phyloP scores from a whole-genome alignment of 768 basidiomycete genomes.

The Lactarius vividus region DNA sequence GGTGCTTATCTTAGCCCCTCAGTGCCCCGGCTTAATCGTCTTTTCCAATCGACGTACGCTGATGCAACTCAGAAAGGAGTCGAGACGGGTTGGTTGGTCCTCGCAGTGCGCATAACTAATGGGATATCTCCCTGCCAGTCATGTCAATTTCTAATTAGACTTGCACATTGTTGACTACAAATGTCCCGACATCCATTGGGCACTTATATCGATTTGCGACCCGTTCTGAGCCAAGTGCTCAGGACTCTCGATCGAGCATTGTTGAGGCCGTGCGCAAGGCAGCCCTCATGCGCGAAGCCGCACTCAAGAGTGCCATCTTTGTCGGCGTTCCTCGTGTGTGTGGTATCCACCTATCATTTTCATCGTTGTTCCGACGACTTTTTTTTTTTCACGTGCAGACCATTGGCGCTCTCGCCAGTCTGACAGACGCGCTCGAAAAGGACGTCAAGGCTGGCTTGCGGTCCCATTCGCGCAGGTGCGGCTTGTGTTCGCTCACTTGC shows the following conservation, averaged over 20 bases:
- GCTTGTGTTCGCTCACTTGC: conserved; percentile 17
- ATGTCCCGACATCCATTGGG: conserved; percentile 75
- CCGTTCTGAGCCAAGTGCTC: conserved; percentile 42
- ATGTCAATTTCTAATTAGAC: conserved; percentile 45
- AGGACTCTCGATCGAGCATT: conserved; percentile 43
- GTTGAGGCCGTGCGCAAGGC: conserved; percentile 66
- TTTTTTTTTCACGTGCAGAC: conserved; percentile 40
- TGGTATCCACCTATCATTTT: not conserved
- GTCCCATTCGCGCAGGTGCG: conserved; percentile 49
- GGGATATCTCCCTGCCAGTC: not conserved
- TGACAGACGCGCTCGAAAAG: conserved; percentile 74
- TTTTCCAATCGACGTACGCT: conserved; percentile 60
- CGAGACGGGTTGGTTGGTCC: conserved; percentile 78
- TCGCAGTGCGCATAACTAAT: conserved; percentile 52
- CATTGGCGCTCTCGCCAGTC: conserved; percentile 75
- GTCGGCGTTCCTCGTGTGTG: conserved; percentile 78
- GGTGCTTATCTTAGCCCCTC: conserved; percentile 57
- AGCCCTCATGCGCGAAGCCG: conserved; percentile 85
- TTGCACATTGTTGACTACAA: conserved; percentile 78
- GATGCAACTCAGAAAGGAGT: conserved; percentile 64
- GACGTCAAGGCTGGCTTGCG: conserved; percentile 75
- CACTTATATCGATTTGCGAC: conserved; percentile 80
- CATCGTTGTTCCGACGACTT: not conserved
- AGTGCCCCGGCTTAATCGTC: conserved; percentile 45
- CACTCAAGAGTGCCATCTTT: conserved; percentile 86